These are phyloP conservation scores for Hyaloscypha variabilis DNA, from an alignment of 495 filamentous ascomycete species.

Conservation along the genomic window DNA sequence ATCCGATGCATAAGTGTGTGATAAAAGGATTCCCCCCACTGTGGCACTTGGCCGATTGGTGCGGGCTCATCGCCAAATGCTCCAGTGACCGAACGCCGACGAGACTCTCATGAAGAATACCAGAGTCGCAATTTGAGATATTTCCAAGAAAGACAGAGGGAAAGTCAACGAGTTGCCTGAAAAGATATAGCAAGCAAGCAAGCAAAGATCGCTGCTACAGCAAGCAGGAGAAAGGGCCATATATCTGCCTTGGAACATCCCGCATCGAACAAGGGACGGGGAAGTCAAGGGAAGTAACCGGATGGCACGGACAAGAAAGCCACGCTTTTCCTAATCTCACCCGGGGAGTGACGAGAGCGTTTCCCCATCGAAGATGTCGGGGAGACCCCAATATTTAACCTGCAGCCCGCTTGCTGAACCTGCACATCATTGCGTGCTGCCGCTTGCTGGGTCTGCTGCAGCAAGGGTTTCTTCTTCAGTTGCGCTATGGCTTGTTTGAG, in stretches of 20 bases:
- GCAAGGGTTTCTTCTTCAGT: not conserved
- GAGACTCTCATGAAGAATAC: not conserved
- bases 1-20: not conserved
- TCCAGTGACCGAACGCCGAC: not conserved
- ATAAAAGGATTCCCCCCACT: not conserved
- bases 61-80: not conserved
- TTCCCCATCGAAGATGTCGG: not conserved
- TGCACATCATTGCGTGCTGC: not conserved
- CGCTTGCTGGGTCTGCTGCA: not conserved
- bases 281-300: not conserved
- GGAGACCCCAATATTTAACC: not conserved
- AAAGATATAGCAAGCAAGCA: not conserved
- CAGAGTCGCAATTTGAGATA: not conserved
- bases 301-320: not conserved
- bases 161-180: not conserved
- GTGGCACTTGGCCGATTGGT: not conserved
- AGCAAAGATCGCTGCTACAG: not conserved
- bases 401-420: not conserved
- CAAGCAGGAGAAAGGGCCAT: not conserved
- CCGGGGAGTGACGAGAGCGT: not conserved
- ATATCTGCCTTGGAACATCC: not conserved
- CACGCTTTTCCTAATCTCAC: not conserved
- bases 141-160: not conserved
- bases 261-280: not conserved
- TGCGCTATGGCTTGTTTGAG: not conserved